Evolutionary conservation across 1,284 basidiomycete genomes (phyloP).

Genomic region (Microbotryomycetes sp.): DNA sequence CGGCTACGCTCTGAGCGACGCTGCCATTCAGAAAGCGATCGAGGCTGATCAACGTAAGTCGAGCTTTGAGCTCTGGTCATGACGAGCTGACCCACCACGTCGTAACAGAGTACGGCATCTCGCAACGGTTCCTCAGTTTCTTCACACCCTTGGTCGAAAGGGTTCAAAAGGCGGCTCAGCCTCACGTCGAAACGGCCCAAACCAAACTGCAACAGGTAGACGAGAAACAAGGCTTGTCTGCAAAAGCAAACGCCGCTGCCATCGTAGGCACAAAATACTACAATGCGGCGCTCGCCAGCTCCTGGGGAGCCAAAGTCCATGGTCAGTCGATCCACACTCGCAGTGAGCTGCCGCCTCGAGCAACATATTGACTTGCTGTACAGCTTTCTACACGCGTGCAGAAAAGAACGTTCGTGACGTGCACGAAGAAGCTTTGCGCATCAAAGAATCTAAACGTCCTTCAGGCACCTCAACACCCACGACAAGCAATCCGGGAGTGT

Average conservation of each 20-base stretch:
- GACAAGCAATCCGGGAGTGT: slow-evolving; percentile 10
- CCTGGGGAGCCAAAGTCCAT: slow-evolving; percentile 65
- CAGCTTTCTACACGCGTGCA: slow-evolving; percentile 66
- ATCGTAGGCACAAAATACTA: slow-evolving; percentile 54
- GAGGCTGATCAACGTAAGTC: slow-evolving; percentile 65
- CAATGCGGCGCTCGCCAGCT: slow-evolving; percentile 60
- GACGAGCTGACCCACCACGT: not conserved
- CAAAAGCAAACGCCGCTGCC: slow-evolving; percentile 52
- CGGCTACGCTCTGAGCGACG: slow-evolving; percentile 74
- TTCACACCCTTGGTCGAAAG: slow-evolving; percentile 61
- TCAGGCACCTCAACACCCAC: slow-evolving; percentile 28
- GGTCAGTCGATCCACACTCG: not conserved
- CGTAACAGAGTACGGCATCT: slow-evolving; percentile 68
- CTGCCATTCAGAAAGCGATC: slow-evolving; percentile 73
- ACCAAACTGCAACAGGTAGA: slow-evolving; percentile 66
- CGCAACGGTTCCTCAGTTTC: slow-evolving; percentile 69
- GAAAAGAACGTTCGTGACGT: slow-evolving; percentile 75
- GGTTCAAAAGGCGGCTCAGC: slow-evolving; percentile 53
- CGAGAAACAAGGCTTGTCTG: slow-evolving; percentile 67
- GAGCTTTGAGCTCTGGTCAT: not conserved
- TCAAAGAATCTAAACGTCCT: slow-evolving; percentile 56
- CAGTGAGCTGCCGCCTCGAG: not conserved
- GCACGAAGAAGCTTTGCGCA: slow-evolving; percentile 76
- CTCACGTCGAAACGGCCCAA: slow-evolving; percentile 53
- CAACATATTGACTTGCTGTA: slow-evolving; percentile 12